Percentiles rank a stretch among this genome's conserved stretches.
Evolutionary conservation across 495 filamentous ascomycete species (phyloP).

Genomic region (Cairneyella variabilis): DNA sequence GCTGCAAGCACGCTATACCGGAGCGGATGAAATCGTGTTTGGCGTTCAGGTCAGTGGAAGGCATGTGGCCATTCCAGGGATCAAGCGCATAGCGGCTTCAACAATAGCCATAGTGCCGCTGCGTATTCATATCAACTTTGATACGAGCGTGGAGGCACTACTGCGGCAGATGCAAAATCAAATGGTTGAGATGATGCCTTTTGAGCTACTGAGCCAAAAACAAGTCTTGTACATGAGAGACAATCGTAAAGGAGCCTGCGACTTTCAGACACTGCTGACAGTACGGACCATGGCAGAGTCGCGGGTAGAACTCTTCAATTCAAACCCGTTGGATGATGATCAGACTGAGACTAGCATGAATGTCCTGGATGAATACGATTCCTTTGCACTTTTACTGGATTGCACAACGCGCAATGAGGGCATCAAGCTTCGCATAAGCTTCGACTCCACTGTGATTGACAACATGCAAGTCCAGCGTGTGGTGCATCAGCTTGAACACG

Average conservation of each 20-base stretch:
- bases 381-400: background rate
- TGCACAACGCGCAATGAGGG: background rate
- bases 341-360: background rate
- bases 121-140: background rate
- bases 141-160: background rate
- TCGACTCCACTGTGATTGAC: background rate
- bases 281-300: background rate
- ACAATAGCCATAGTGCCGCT: background rate
- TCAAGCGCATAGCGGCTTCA: background rate
- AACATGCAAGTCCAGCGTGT: background rate
- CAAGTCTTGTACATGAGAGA: background rate
- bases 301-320: background rate
- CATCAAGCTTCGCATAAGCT: background rate
- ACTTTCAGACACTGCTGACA: background rate
- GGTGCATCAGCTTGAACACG: background rate
- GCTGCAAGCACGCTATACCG: slow-evolving; percentile 19
- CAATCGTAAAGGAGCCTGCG: background rate
- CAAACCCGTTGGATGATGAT: background rate
- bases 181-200: background rate
- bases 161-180: background rate
- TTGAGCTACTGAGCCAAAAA: background rate
- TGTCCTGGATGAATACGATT: background rate
- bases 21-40: slow-evolving; percentile 27
- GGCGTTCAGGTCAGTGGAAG: background rate
- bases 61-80: background rate